phyloP scores from a whole-genome alignment of 108 stramenopile species.

The Pelagomonas calceolata region DNA sequence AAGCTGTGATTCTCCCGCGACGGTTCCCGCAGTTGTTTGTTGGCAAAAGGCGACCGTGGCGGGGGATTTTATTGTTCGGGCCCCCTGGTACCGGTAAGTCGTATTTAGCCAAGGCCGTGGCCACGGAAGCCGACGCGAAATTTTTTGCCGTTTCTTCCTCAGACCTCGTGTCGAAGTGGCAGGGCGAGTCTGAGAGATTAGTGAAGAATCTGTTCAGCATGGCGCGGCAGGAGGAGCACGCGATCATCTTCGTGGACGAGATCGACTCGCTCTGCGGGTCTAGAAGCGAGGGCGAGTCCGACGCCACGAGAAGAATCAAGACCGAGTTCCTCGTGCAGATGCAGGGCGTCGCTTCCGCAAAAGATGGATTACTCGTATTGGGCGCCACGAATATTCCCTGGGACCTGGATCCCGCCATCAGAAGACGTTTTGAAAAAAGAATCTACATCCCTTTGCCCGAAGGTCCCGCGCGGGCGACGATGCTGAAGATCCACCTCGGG shows the following conservation, averaged over 20 bases:
- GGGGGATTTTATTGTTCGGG: conserved; percentile 92
- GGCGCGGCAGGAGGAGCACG: conserved; percentile 67
- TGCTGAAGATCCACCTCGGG: conserved; percentile 76
- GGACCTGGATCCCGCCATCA: conserved; percentile 98
- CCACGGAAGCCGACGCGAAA: conserved; percentile 92
- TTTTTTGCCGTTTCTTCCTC: conserved; percentile 94
- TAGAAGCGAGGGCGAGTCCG: conserved; percentile 79
- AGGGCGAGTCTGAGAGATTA: conserved; percentile 92
- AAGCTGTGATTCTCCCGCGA: conserved; percentile 89
- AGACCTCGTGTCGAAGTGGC: conserved; percentile 95
- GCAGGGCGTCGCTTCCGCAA: conserved; percentile 84
- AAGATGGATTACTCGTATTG: conserved; percentile 68
- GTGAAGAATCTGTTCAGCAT: conserved; percentile 95
- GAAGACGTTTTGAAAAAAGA: conserved; percentile 96
- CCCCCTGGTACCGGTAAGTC: conserved; percentile 70
- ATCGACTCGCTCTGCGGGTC: conserved; percentile 85
- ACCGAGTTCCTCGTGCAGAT: conserved; percentile 99
- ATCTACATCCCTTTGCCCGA: conserved; percentile 97
- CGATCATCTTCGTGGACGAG: conserved; percentile 97
- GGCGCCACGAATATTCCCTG: conserved; percentile 98
- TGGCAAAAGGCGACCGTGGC: conserved; percentile 80
- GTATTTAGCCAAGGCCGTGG: conserved; percentile 96
- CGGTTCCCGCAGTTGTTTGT: conserved; percentile 86
- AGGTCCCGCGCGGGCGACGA: conserved; percentile 61
- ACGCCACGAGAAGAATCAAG: conserved; percentile 81